A percentile compares a stretch with the other conserved stretches of the same genome.
Conservation (phyloP, 202 grass and related monocot genomes). For the Setaria italica region DNA sequence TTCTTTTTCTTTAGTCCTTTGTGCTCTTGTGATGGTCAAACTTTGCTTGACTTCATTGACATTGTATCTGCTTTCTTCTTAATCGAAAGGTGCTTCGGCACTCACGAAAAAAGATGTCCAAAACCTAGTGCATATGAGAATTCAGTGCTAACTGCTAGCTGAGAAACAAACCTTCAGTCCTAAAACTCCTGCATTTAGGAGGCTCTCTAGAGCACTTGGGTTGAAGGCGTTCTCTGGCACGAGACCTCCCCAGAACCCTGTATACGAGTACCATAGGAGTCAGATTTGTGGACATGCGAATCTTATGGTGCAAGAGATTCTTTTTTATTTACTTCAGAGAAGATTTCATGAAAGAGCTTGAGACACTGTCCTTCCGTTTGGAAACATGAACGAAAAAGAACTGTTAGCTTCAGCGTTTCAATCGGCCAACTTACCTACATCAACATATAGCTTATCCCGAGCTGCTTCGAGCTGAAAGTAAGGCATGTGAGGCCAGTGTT, state of each 20-base stretch:
- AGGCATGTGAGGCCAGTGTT: slow-evolving; percentile 24
- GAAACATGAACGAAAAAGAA: not conserved
- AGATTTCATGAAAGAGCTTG: not conserved
- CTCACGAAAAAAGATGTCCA: not conserved
- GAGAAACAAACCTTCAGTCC: slow-evolving; percentile 75
- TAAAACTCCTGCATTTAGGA: slow-evolving; percentile 77
- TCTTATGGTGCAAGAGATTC: not conserved
- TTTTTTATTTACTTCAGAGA: not conserved
- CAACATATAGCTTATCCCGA: slow-evolving; percentile 74
- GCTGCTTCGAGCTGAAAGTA: slow-evolving; percentile 70
- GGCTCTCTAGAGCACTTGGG: slow-evolving; percentile 66
- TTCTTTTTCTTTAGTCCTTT: too few species aligned
- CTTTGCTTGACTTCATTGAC: too few species aligned
- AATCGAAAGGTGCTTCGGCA: too few species aligned
- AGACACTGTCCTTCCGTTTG: not conserved
- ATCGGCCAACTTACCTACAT: slow-evolving; percentile 67
- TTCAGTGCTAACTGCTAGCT: not conserved
- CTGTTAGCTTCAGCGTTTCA: not conserved
- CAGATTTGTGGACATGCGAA: not conserved
- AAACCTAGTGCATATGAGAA: not conserved
- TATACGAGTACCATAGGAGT: not conserved
- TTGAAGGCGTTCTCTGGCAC: slow-evolving; percentile 91
- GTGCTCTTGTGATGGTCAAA: too few species aligned
- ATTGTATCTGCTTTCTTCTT: too few species aligned
- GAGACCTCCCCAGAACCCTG: slow-evolving; percentile 96